Base-by-base conservation (phyloP, 108 stramenopile genomes). In the Fragilaria crotonensis region DNA sequence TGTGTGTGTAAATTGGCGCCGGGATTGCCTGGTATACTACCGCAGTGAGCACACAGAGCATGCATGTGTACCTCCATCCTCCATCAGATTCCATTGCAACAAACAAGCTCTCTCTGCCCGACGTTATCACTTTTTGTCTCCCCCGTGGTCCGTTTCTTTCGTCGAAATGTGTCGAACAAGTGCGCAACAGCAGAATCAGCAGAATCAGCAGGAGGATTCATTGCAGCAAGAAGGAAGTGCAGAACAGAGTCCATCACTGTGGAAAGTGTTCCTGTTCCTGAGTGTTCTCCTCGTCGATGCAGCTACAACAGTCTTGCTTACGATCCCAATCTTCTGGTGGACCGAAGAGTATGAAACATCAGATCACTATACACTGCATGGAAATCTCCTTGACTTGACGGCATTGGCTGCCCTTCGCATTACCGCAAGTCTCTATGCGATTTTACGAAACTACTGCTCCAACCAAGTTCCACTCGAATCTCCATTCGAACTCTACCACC, bases 401-500 rank as follows among this genome's bases (percentile, higher is more conserved):
- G 27, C 67, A n/a, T 36, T 81, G 5, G 29, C 72, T 1, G 44
- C 51, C 1, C 36, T 50, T 3, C 64, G 80, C 5, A 49, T 71
- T 0, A 0, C 29, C 29, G 19, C 72, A 7, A 0, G 62, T 1
- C 11, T 3, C 4, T 29, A 57, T 1, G 70, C 60, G 25, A 45
- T 74, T 25, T 11, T 52, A 2, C 9, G 58, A 17, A 63, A 64
- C 21, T 68, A 54, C 56, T 48, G 19, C 11, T 25, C 46, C 27
- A 64, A 33, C 17, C 25, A 58, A 47, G 51, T 66, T 2, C 61
- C 48, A n/a, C 70, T 66, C 22, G 25, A 25, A 18, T 33, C 63
- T 41, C 56, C 67, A 29, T 78, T 83, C 54, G 52, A 60, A 4
- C 18, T 74, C 30, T 55, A 59, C 45, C 77, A 79, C 52, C 30